These are phyloP conservation scores for Micractinium sp. DNA, from an alignment of 139 green algal genomes.

Conservation along the genomic window DNA sequence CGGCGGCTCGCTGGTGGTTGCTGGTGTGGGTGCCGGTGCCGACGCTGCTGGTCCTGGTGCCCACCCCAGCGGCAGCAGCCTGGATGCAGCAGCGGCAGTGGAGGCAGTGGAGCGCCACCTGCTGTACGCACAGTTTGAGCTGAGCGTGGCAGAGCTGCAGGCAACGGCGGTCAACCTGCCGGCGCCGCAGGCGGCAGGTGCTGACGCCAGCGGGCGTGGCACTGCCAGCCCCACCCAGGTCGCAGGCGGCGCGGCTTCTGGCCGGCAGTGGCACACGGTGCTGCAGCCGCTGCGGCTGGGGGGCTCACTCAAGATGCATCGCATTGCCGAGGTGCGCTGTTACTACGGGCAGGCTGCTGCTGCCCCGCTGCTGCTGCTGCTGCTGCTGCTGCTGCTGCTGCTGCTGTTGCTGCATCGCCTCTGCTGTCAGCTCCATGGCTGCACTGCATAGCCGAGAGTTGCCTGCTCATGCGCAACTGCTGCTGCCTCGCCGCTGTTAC, in stretches of 20 bases:
- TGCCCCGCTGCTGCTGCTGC: too few relatives aligned
- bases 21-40: too few relatives aligned
- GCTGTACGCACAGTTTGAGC: constrained; percentile 34
- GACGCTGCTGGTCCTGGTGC: neutral
- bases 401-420: too few relatives aligned
- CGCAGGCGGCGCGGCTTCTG: neutral
- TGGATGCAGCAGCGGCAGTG: constrained; percentile 17
- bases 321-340: constrained; percentile 15
- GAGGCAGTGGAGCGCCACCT: constrained; percentile 32
- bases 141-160: constrained; percentile 10
- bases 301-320: constrained; percentile 20
- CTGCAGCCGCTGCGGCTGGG: constrained; percentile 31
- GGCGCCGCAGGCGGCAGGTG: neutral
- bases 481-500: too few relatives aligned
- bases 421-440: neutral
- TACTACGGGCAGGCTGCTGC: neutral
- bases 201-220: neutral
- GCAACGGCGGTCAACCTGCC: neutral
- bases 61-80: neutral
- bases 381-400: too few relatives aligned
- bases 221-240: neutral
- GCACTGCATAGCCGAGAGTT: too few relatives aligned
- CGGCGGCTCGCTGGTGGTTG: neutral
- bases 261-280: neutral
- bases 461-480: neutral